Evolutionary conservation across 805 yeast species (phyloP), one percentile per base, ranked within the genome.

Genomic region (Metschnikowia baotianmanensis): DNA sequence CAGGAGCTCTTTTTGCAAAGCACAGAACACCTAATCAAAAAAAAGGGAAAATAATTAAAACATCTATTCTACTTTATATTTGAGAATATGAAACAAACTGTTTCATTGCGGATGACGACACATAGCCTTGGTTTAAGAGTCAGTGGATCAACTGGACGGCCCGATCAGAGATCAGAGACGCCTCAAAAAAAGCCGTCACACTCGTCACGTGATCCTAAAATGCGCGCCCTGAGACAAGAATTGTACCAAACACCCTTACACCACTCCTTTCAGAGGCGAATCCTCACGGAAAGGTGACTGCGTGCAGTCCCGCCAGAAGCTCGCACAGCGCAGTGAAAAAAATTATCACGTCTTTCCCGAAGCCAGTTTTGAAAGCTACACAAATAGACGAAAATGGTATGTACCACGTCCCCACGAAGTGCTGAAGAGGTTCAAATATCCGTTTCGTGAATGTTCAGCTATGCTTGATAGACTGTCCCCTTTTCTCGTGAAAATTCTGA

Each of bases 351-450:
- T 40, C 47, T 38, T 40, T 36, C 38, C 41, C 21, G 2, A 33
- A 21, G 24, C 22, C 30, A 32, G 36, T 38, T 39, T 18, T 19
- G 30, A 36, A 19, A 25, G 41, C 38, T 44, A 46, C 46, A 48
- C 44, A 49, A 31, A 43, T 40, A 48, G 53, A 48, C 47, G 48
- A 39, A 48, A 48, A 51, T 51, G 55, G 55, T 51, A 51, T 51
- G 55, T 51, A 37, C 32, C 36, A n/a, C 42, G 24, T 22, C 11
- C 30, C 28, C 12, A 30, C 18, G 33, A 31, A 21, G 34, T 29
- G 39, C 36, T 31, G 33, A 15, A 16, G 28, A 26, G 23, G 8
- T 21, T 5, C 5, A 16, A 23, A 13, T 9, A 11, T 9, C 17
- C 13, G 34, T 8, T 10, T 4, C 13, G 9, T 8, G 8, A 12